These are phyloP conservation scores for Stromatinia cepivora DNA, from an alignment of 2,329 filamentous ascomycete species.

Conservation along the genomic window DNA sequence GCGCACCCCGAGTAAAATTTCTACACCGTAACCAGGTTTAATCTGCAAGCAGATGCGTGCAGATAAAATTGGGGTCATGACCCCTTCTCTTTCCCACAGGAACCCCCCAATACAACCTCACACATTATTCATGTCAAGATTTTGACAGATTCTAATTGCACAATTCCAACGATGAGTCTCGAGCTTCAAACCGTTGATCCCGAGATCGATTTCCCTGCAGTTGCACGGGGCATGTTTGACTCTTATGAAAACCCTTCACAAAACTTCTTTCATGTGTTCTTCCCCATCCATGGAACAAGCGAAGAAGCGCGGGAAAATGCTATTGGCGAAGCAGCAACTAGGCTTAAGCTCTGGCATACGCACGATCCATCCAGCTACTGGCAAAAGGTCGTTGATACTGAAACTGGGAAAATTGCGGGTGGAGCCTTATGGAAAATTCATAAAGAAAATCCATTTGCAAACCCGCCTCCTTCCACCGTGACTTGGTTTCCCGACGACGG, in stretches of 20 bases:
- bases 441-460: constrained; percentile 18
- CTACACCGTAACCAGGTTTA: neutral
- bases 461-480: neutral
- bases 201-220: constrained; percentile 37
- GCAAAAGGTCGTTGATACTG: constrained; percentile 22
- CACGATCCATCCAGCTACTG: constrained; percentile 20
- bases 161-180: neutral
- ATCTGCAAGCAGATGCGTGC: neutral
- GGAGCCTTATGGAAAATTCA: constrained; percentile 22
- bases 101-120: neutral
- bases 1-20: neutral
- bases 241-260: constrained; percentile 17
- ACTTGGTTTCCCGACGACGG: constrained; percentile 21
- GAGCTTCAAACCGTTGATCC: constrained; percentile 13
- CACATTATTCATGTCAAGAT: neutral
- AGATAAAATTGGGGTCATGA: neutral
- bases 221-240: constrained; percentile 21
- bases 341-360: constrained; percentile 23
- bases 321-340: constrained; percentile 22
- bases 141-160: neutral
- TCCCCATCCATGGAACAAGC: constrained; percentile 20
- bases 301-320: constrained; percentile 20
- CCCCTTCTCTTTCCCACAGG: neutral
- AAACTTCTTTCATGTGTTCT: constrained; percentile 19
- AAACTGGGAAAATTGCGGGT: constrained; percentile 19